A percentile compares a stretch with the other conserved stretches of the same genome.
Evolutionary conservation across 2,329 filamentous ascomycete genomes (phyloP).

Genomic region (Sarocladium kiliense): DNA sequence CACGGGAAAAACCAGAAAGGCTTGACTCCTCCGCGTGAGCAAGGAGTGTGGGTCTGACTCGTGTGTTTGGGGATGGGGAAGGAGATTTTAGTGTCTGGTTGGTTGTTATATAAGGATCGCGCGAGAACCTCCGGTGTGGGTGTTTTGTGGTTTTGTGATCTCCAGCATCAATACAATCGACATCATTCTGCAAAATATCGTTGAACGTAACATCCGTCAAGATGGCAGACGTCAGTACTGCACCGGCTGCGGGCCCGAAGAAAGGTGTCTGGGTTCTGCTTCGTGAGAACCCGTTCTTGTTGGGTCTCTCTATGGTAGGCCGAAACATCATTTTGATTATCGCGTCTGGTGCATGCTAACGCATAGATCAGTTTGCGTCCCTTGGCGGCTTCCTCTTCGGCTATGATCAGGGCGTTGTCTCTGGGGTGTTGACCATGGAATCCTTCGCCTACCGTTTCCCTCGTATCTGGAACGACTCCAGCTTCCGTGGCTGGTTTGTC

Average conservation of each 20-base stretch:
- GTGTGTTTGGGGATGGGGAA: not conserved
- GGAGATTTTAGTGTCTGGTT: not conserved
- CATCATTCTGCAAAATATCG: not conserved
- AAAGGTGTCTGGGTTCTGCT: slow-evolving; percentile 22
- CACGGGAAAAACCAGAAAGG: not conserved
- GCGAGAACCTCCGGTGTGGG: not conserved
- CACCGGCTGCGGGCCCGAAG: slow-evolving; percentile 1
- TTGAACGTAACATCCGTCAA: not conserved
- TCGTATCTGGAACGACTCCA: slow-evolving; percentile 34
- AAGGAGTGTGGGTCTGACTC: not conserved
- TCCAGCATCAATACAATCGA: not conserved
- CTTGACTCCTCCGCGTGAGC: not conserved
- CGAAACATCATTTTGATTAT: not conserved
- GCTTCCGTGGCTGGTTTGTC: slow-evolving; percentile 49
- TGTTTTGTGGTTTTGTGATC: not conserved
- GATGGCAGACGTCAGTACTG: not conserved
- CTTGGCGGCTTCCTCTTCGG: slow-evolving; percentile 35
- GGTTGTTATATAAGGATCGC: not conserved
- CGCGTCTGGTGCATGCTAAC: not conserved
- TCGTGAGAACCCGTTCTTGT: slow-evolving; percentile 36
- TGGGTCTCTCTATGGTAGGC: slow-evolving; percentile 36
- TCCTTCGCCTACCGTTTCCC: slow-evolving; percentile 27
- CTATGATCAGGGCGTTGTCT: slow-evolving; percentile 35
- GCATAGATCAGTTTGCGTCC: not conserved
- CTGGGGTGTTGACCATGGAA: slow-evolving; percentile 28